Evolutionary conservation across 495 filamentous ascomycete genomes (phyloP), one percentile per base, ranked within the genome.

Genomic region (Terfezia claveryi): DNA sequence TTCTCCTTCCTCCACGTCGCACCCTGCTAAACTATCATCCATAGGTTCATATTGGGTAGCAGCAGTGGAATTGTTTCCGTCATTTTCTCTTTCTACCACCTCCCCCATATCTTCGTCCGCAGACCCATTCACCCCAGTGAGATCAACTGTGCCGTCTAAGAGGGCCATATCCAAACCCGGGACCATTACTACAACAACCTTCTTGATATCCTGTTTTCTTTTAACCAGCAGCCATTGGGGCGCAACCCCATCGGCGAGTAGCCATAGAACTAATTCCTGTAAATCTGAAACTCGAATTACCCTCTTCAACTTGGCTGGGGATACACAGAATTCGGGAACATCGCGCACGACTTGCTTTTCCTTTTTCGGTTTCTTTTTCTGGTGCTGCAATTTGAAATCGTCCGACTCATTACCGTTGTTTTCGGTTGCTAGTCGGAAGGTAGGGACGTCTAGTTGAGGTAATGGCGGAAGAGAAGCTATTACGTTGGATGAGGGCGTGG

Each of bases 181-280:
- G 8, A 93, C 83, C 83, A 96, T 89, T 56, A 96, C 68, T n/a
- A 87, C 77, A 14, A 94, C 91, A 20, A 87, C 80, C 66, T 88
- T 92, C 38, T 79, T 73, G 53, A 96, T 80, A 59, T 80, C 72
- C 0, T 74, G 73, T 53, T 85, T 82, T 63, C 94, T 76, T 49
- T 50, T 58, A 38, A 65, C 63, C 49, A 66, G 77, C 16, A 94
- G 77, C 83, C 88, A 98, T 68, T 91, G 82, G 5, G 92, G 91
- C 7, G 81, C 77, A 0, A 68, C 57, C 0, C 82, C 91, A 66
- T 95, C 87, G 46, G 87, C 85, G 55, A 94, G 78, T 55, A 93
- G 76, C 68, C 94, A 96, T n/a, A 95, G 72, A 6, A 87, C 71
- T 38, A 98, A 68, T 37, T 74, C 76, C 62, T 94, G 89, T 17